phyloP scores from a whole-genome alignment of 352 stramenopile species.

The Phytophthora cryptogea region DNA sequence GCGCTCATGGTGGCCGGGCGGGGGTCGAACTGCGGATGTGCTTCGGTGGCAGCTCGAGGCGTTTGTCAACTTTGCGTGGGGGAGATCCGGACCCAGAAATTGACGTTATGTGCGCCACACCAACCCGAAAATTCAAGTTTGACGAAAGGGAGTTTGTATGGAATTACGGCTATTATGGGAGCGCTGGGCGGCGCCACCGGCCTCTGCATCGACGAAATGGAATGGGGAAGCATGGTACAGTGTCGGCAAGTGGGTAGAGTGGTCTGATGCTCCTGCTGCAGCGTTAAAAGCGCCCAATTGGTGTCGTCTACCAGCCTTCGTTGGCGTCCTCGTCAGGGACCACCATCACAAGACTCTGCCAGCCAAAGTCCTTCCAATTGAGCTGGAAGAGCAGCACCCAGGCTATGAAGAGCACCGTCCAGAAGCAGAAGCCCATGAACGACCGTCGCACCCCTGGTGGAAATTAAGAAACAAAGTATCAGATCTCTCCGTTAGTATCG shows the following conservation, averaged over 20 bases:
- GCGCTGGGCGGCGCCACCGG: neutral
- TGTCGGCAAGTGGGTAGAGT: slow-evolving; percentile 5
- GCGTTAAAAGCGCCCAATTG: too few relatives aligned
- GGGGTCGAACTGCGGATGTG: slow-evolving; percentile 9
- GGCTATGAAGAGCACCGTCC: slow-evolving; percentile 71
- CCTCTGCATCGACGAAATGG: slow-evolving; percentile 14
- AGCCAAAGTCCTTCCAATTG: slow-evolving; percentile 87
- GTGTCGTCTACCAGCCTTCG: slow-evolving; percentile 55
- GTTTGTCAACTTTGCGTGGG: slow-evolving; percentile 6
- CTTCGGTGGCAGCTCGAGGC: slow-evolving; percentile 34
- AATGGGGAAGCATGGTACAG: slow-evolving; percentile 24
- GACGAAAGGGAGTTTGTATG: slow-evolving; percentile 6
- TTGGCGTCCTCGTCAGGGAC: slow-evolving; percentile 69
- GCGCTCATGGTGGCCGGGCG: slow-evolving; percentile 63
- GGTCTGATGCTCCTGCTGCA: neutral
- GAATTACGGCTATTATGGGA: slow-evolving; percentile 12
- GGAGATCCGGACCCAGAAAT: slow-evolving; percentile 9
- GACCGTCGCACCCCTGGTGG: slow-evolving; percentile 77
- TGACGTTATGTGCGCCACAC: slow-evolving; percentile 4
- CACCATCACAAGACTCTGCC: slow-evolving; percentile 78
- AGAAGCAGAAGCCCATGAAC: slow-evolving; percentile 70
- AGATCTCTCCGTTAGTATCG: neutral
- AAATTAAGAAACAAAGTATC: neutral
- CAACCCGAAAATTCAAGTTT: neutral
- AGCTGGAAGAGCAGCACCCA: slow-evolving; percentile 85